Percentiles rank a stretch among this genome's conserved stretches.
Evolutionary conservation across 2,329 filamentous ascomycete species (phyloP).

Genomic region (Pseudocercospora cruenta): DNA sequence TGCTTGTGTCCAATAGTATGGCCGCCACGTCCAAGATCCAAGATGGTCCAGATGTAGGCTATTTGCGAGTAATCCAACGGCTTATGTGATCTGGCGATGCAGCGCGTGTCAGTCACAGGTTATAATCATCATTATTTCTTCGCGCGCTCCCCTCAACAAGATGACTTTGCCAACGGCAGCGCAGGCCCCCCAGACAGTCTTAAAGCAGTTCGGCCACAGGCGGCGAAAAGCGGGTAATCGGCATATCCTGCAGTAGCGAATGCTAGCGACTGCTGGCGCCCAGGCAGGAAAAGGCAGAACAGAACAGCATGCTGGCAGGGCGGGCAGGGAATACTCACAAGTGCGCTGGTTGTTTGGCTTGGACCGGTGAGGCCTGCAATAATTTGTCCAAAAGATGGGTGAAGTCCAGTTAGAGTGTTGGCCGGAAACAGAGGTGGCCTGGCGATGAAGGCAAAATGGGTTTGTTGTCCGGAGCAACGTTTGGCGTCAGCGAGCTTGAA

Average conservation of each 20-base stretch:
- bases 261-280: background rate
- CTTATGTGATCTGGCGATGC: background rate
- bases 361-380: constrained; percentile 3
- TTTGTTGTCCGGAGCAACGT: constrained; percentile 5
- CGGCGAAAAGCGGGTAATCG: constrained; percentile 5
- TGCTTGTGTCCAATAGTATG: background rate
- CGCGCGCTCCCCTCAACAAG: background rate
- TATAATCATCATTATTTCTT: background rate
- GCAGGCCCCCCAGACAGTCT: background rate
- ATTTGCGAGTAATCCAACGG: no score
- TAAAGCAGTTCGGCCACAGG: background rate
- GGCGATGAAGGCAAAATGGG: background rate
- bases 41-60: background rate
- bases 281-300: background rate
- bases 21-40: background rate
- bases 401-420: background rate
- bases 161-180: background rate
- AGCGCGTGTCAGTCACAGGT: background rate
- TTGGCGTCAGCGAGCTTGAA: background rate
- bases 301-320: background rate
- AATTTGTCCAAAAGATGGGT: background rate
- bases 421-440: background rate
- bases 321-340: background rate
- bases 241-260: background rate
- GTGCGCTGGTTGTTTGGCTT: constrained; percentile 2